phyloP scores from a whole-genome alignment of 805 yeast genomes.

The Saccharomycopsis vini region DNA sequence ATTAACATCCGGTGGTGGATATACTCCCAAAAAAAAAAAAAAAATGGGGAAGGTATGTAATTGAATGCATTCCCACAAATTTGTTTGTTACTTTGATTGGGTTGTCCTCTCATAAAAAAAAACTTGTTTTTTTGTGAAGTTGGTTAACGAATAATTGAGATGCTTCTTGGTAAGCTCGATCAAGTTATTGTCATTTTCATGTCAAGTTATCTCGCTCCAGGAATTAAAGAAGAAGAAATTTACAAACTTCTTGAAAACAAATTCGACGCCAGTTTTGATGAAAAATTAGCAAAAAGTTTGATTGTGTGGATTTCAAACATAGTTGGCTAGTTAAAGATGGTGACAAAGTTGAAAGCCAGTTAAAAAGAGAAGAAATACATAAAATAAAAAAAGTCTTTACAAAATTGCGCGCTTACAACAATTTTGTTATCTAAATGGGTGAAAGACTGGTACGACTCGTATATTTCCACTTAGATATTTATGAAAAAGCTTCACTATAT shows the following conservation, averaged over 20 bases:
- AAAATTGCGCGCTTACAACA: too few relatives aligned
- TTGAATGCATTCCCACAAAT: too few relatives aligned
- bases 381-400: too few relatives aligned
- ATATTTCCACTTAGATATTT: too few relatives aligned
- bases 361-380: too few relatives aligned
- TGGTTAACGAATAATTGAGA: slow-evolving; percentile 77
- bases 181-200: slow-evolving; percentile 58
- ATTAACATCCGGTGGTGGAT: too few relatives aligned
- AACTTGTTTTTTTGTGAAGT: slow-evolving; percentile 60
- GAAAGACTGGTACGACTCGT: too few relatives aligned
- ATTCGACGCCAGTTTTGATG: slow-evolving; percentile 56
- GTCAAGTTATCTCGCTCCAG: slow-evolving; percentile 49
- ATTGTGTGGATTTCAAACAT: slow-evolving; percentile 46
- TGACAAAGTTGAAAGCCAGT: slow-evolving; percentile 39
- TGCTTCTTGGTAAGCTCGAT: slow-evolving; percentile 61
- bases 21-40: too few relatives aligned
- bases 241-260: slow-evolving; percentile 41
- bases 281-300: slow-evolving; percentile 55
- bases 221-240: slow-evolving; percentile 43
- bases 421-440: too few relatives aligned
- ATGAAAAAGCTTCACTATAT: too few relatives aligned
- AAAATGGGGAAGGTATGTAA: too few relatives aligned
- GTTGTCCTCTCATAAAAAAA: slow-evolving; percentile 50
- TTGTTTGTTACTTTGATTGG: slow-evolving; percentile 72
- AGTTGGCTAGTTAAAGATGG: slow-evolving; percentile 53